Base-by-base conservation (phyloP, 2,329 filamentous ascomycete genomes). In the Rhynchosporium graminicola region DNA sequence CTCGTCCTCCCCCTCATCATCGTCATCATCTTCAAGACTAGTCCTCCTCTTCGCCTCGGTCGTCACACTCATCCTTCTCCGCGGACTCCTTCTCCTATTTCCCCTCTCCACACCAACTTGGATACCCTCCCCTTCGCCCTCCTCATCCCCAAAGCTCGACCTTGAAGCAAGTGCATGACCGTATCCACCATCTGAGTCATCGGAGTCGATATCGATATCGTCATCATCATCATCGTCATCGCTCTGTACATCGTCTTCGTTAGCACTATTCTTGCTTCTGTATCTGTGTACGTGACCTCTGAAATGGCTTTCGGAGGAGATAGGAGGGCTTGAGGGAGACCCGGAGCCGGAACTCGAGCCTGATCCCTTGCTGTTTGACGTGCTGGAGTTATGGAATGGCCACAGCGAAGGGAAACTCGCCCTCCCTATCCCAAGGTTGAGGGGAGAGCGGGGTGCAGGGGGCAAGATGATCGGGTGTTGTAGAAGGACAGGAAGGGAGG, bases 11-110 rank as follows among this genome's bases (percentile, higher is more conserved):
- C 33, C 69, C 47, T 71, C 71, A 45, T 74, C 73, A 56, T 74
- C 73, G 54, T 74, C 72, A 66, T 74, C 73, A 67, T 74, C 73
- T 61, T 74, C 73, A 3, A 75, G 60, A 63, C 71, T 74, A 33
- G 72, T 74, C 51, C 73, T 69, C 61, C 72, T 62, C 65, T 70
- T 73, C 51, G 73, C 73, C 64, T 74, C 72, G 1, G 70, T 74
- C 43, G 72, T 74, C 12, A 60, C 63, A 63, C 68, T 71, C 47
- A 71, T 51, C 46, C 69, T 20, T 20, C 20, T 20, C 20, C 20
- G 20, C 20, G 20, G 20, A 20, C 20, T 66, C 61, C 69, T 67
- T 63, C 63, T 67, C 20, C 58, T 60, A 5, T 47, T 54, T 15
- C 63, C 60, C 20, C 38, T 56, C 36, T 29, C 58, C 13, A 48